Base-by-base conservation (phyloP, 108 stramenopile species). In the Fragilariopsis cylindrus region DNA sequence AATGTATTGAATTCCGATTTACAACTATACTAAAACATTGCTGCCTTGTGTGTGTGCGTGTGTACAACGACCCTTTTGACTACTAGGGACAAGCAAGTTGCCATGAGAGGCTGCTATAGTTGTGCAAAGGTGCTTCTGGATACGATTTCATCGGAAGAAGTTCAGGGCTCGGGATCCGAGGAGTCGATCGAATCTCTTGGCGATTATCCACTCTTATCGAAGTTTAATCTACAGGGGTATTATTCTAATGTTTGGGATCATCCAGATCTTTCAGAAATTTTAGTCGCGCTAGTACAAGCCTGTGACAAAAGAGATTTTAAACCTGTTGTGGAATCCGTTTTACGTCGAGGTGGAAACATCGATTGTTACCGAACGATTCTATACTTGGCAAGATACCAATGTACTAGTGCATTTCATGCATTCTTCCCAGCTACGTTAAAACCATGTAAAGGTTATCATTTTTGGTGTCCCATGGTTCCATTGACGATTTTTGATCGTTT, bases 361-460 rank as follows among this genome's bases (percentile, higher is more conserved):
- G 93, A 94, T 73, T 85, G 85, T 57, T 94, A 94, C 71, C 79
- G 89, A 55, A 94, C 90, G 0, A 64, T 91, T 19, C 78, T 89
- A 60, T 94, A 94, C 70, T 77, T 94, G 41, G 90, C 88, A 13
- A 87, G 88, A 60, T 94, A 94, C 74, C 93, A 94, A 58, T 94
- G 93, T 56, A 88, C 91, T 9, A 89, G 85, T 8, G 94, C 90
- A 48, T 86, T 85, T 52, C 85, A 86, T 73, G 74, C 79, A 69
- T 95, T 83, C 69, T 86, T 85, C 56, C 88, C 85, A 39, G 76
- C 85, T 15, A 81, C 82, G 8, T 54, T 72, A 13, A 90, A 84
- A 47, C 81, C 93, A 48, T 94, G 93, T 76, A 94, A 92, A 65
- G 93, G 93, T 19, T 94, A 90, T 75, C 93, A 94, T 63, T 93